Base-by-base conservation (phyloP, 768 basidiomycete genomes). In the Russula abietina region DNA sequence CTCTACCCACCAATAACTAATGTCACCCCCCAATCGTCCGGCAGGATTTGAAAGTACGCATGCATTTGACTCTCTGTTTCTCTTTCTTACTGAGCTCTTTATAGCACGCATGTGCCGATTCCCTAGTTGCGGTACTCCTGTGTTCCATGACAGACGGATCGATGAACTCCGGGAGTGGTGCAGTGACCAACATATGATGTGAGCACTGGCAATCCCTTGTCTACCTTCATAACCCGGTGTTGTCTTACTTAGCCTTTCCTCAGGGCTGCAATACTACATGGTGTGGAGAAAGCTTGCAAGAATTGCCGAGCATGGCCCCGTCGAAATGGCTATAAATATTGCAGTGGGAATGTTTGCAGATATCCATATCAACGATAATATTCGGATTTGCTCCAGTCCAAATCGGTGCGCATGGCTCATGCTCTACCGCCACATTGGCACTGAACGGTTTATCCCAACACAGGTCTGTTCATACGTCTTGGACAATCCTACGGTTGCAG, bases 81-180 rank as follows among this genome's bases (percentile, higher is more conserved):
- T 39, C 7, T 6, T 36, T 24, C 6, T 36, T 16, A 14, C 41
- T 32, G 45, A 55, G n/a, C 22, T 3, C 22, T 17, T 39, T 4
- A n/a, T 55, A 61, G 60, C 5, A 10, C n/a, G 39, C 19, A 0
- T 5, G 12, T 61, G 61, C 28, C 30, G 61, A n/a, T n/a, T 41
- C 4, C 55, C 49, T 11, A 1, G 2, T 24, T 62, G 61, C 38
- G 30, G 26, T 11, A 16, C 2, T 12, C 22, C 10, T 16, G 22
- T 45, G 16, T 57, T 51, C 39, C 45, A 51, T 12, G 61, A 62
- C 41, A 24, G 49, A 28, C 55, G 24, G 1, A 2, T 45, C 61
- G 22, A 36, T 45, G 48, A 56, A 28, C n/a, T 22, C 14, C 41
- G 61, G 30, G 61, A 62, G 48, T 62, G 55, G 55, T 62, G 61